Evolutionary conservation across 2,329 filamentous ascomycete species (phyloP), one percentile per base, ranked within the genome.

Genomic region (Calonectria henricotiae): DNA sequence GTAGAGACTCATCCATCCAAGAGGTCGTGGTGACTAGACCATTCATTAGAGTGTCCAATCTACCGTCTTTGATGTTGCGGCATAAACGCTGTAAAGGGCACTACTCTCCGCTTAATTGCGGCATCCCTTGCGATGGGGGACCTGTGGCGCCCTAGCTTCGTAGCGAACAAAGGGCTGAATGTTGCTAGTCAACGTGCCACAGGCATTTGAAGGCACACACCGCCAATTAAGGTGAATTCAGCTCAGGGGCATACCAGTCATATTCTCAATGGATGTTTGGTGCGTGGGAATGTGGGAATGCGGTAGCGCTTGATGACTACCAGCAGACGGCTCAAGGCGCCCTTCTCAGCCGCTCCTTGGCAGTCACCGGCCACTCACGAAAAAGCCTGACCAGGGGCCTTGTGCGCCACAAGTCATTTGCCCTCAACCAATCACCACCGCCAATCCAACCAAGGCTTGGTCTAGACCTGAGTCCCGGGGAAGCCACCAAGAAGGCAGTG

Each of bases 301-400:
- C 1, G 20, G 20, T 20, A 20, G 20, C 20, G 20, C 20, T 20
- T 20, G 20, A 20, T 20, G 5, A 20, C 37, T 13, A 43, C 39
- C 20, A 23, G 49, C n/a, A 37, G 39, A 58, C 43, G 8, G n/a
- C 35, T 27, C 17, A 46, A n/a, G 25, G 39, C 23, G 13, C 6
- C 55, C 15, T 60, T 41, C 23, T 54, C 35, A 30, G 55, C 54
- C 17, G 54, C 35, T 60, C 54, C 54, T 5, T 60, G 5, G 9
- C 8, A 5, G 4, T 15, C 12, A 39, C 13, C 9, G 23, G 23
- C 43, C 13, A n/a, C 35, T 60, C 25, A 20, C 23, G n/a, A 41
- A 60, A 43, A 27, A 5, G 23, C 37, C 51, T 23, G 43, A 43
- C 6, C 37, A 20, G 43, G 23, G 20, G 11, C 37, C 41, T 44